Evolutionary conservation across 2,329 filamentous ascomycete genomes (phyloP), one percentile per base, ranked within the genome.

Genomic region (Blastomyces gilchristii): DNA sequence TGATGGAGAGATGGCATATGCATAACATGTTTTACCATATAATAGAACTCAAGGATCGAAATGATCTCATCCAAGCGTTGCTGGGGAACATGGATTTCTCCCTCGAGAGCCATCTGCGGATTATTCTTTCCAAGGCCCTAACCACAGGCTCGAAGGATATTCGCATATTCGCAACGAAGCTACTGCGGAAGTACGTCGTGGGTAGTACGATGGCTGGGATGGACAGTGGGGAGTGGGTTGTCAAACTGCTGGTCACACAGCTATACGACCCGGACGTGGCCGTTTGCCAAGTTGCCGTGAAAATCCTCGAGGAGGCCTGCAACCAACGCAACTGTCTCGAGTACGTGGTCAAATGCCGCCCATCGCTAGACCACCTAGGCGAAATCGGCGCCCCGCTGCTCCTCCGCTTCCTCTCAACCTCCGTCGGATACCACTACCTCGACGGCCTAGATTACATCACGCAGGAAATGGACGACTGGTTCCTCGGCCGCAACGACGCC

Each of bases 1-100:
- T 99, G 78, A 84, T 99, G 71, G 93, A 97, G 73, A 83, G 91
- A 69, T 97, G 94, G 93, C 90, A 91, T 69, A 95, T 99, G 82
- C 92, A 97, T 77, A 97, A 97, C 75, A 99, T 99, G 91, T 95
- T 97, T 82, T 99, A 99, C 73, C 94, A 97, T 75, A 96, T 99
- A 65, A 84, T 97, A 63, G 93, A 97, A 71, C 81, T 96, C 54
- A 91, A 89, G 69, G 89, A 94, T 74, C 88, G 94, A 2, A 91
- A 93, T 56, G 94, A 99, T 73, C 80, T 99, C 64, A 91, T 97
- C 72, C 91, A 92, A 72, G 82, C 93, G 11, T 82, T 99, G 41
- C 82, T 99, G 9, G 87, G 89, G 58, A 94, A 92, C 70, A 92
- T 99, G 76, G 93, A 99, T 76, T 99, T 96, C 72, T 89, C 87